These are phyloP conservation scores for Rehmannia glutinosa DNA, from an alignment of 257 asterid species.

Conservation along the genomic window DNA sequence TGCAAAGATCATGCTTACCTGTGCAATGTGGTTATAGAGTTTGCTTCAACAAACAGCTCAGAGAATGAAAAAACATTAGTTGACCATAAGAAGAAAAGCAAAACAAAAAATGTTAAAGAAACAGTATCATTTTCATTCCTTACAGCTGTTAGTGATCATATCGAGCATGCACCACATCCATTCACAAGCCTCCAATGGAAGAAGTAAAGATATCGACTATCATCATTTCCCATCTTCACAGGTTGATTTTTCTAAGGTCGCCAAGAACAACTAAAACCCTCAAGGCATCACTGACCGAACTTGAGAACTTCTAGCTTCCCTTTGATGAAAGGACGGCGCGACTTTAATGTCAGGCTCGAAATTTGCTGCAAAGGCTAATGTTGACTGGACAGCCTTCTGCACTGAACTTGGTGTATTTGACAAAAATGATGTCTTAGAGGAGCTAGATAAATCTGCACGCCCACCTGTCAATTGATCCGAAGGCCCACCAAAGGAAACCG, in stretches of 20 bases:
- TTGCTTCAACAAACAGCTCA: not conserved
- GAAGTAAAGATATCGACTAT: not conserved
- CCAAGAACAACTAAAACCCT: not conserved
- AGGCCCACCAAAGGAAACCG: conserved; percentile 24
- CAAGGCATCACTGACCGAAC: not conserved
- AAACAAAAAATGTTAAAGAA: not conserved
- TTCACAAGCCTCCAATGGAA: not conserved
- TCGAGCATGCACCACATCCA: not conserved
- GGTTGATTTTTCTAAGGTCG: not conserved
- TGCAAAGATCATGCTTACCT: not conserved
- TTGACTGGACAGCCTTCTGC: conserved; percentile 62
- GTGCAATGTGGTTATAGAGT: not conserved
- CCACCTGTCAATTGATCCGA: conserved; percentile 26
- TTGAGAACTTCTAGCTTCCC: conserved; percentile 21
- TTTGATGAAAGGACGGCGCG: conserved; percentile 20
- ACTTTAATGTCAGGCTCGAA: conserved; percentile 55
- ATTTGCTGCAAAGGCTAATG: conserved; percentile 72
- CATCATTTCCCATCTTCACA: not conserved
- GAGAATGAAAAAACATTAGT: not conserved
- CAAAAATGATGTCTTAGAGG: conserved; percentile 33
- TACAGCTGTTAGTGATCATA: not conserved
- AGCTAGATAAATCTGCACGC: conserved; percentile 18
- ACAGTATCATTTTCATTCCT: not conserved
- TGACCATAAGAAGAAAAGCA: not conserved
- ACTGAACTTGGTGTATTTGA: conserved; percentile 43